phyloP scores from a whole-genome alignment of 208 protist genomes.

The Wallacemonas sp. region DNA sequence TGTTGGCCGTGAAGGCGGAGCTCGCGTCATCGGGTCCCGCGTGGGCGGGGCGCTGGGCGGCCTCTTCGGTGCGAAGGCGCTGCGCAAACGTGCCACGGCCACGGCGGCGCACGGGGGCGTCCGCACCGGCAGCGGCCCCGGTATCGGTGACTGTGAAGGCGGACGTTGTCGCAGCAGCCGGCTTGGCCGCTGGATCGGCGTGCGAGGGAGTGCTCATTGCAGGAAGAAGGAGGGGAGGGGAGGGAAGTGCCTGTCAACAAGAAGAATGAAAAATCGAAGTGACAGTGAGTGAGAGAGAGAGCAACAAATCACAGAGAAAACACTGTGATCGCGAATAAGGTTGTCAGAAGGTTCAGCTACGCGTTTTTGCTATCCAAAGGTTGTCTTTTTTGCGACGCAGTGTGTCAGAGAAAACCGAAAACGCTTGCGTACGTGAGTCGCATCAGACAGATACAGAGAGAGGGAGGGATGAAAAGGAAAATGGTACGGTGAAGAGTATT shows the following conservation, averaged over 20 bases:
- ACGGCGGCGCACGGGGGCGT: slow-evolving; percentile 46
- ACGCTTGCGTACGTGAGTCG: not conserved
- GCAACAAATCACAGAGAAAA: no score
- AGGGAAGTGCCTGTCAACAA: not conserved
- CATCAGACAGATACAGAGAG: slow-evolving; percentile 13
- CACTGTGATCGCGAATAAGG: no score
- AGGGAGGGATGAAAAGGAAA: not conserved
- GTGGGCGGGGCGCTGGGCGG: slow-evolving; percentile 17
- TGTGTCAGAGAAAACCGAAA: no score
- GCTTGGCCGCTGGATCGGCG: not conserved
- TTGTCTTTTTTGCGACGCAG: no score
- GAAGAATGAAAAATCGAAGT: not conserved
- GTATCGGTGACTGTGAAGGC: slow-evolving; percentile 16
- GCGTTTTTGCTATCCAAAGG: no score
- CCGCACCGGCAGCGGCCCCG: slow-evolving; percentile 11
- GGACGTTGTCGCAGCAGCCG: not conserved
- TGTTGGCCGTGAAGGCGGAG: slow-evolving; percentile 50
- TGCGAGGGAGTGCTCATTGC: not conserved
- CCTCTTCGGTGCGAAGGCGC: slow-evolving; percentile 68
- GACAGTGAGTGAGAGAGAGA: not conserved
- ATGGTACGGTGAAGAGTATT: not conserved
- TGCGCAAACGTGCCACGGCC: slow-evolving; percentile 72
- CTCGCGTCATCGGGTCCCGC: slow-evolving; percentile 28
- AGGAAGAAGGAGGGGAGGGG: not conserved
- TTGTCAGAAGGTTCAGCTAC: no score